Conservation (phyloP, 495 filamentous ascomycete genomes). For the Aspergillus panamensis region DNA sequence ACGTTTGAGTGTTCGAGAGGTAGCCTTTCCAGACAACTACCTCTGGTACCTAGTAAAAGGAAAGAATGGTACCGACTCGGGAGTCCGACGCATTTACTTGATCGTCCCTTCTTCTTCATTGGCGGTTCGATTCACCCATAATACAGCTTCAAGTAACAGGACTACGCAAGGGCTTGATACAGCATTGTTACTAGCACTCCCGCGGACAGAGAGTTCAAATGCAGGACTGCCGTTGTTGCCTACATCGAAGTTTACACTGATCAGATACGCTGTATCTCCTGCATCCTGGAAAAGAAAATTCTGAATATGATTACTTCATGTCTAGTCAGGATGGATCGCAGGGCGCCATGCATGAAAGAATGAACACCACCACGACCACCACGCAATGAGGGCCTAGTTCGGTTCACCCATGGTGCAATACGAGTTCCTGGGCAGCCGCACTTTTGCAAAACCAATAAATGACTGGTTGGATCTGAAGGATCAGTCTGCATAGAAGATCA, state of each 20-base stretch:
- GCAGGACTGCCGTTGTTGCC: conserved; percentile 3
- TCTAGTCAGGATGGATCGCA: neutral
- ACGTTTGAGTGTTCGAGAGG: neutral
- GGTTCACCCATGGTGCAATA: conserved; percentile 6
- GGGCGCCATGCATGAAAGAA: conserved; percentile 8
- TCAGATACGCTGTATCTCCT: conserved; percentile 6
- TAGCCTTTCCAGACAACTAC: too few species aligned
- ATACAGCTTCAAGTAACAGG: neutral
- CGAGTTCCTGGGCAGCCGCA: conserved; percentile 20
- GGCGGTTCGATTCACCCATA: neutral
- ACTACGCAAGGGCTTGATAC: neutral
- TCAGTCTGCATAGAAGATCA: conserved; percentile 24
- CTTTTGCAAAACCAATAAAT: conserved; percentile 10
- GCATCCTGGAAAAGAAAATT: neutral
- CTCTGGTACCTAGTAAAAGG: too few species aligned
- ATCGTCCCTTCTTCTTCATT: neutral
- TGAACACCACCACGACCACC: neutral
- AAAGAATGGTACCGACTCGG: neutral
- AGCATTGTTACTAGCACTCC: neutral
- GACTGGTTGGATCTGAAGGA: conserved; percentile 11
- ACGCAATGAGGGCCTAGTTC: neutral
- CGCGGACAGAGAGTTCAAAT: neutral
- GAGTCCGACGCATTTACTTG: neutral
- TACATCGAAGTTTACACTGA: neutral
- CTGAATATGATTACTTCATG: neutral